Percentiles rank a stretch among this genome's conserved stretches.
These are phyloP conservation scores for Saccharomycopsis fodiens DNA, from an alignment of 805 yeast genomes.

Conservation along the genomic window DNA sequence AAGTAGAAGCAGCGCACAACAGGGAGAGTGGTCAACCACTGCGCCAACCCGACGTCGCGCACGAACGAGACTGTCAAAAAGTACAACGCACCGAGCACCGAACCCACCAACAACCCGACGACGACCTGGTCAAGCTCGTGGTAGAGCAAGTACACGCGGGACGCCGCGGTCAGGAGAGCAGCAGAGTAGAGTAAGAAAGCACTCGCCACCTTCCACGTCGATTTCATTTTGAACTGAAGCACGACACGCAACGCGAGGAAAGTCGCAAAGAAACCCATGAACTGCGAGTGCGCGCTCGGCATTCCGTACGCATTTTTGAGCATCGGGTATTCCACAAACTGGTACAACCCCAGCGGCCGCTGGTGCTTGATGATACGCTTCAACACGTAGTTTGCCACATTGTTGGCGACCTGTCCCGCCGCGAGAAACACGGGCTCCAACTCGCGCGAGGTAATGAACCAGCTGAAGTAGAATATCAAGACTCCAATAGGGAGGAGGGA, in stretches of 20 bases:
- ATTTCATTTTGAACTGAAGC: conserved; percentile 25
- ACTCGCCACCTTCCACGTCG: neutral
- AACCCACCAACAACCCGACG: conserved; percentile 65
- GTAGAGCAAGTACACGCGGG: conserved; percentile 72
- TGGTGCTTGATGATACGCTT: conserved; percentile 62
- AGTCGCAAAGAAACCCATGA: conserved; percentile 77
- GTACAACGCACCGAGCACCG: conserved; percentile 48
- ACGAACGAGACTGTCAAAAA: conserved; percentile 43
- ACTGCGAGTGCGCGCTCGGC: conserved; percentile 97
- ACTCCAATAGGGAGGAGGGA: conserved; percentile 77
- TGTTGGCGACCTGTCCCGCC: conserved; percentile 78
- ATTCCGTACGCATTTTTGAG: conserved; percentile 71
- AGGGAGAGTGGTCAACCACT: conserved; percentile 55
- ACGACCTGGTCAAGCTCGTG: conserved; percentile 68
- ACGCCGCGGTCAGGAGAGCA: conserved; percentile 44
- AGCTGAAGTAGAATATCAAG: conserved; percentile 70
- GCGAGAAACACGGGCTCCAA: conserved; percentile 78
- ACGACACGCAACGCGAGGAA: conserved; percentile 41
- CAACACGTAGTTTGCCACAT: conserved; percentile 58
- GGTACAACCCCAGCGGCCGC: conserved; percentile 50
- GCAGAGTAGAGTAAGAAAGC: conserved; percentile 25
- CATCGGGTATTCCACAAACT: conserved; percentile 30
- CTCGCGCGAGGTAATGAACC: conserved; percentile 79
- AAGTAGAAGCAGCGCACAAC: conserved; percentile 43
- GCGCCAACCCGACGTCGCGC: conserved; percentile 62